Evolutionary conservation across 345 rosid genomes (phyloP), one percentile per base, ranked within the genome.

Genomic region (Pugionium cornutum): DNA sequence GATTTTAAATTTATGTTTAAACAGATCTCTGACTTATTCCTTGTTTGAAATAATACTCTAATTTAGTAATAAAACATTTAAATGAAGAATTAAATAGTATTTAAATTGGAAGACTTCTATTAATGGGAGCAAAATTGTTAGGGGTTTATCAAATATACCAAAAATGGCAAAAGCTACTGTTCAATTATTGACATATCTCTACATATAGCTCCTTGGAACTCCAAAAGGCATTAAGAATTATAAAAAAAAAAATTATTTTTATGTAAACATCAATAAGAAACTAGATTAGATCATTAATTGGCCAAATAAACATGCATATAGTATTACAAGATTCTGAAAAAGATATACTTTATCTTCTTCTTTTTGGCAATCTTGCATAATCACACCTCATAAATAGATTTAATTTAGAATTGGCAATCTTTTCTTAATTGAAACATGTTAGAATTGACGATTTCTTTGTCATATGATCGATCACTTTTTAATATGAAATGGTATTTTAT

Each of bases 11-110:
- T 52, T 59, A 10, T 44, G 54, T 33, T 52, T 52, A 53, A 73
- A 60, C 36, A 60, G 34, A 43, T 58, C 18, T 59, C 32, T 73
- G 67, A 59, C 67, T 59, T 65, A 73, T 73, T 66, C 76, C 59
- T 6, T 73, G 51, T 28, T 43, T 33, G 11, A 56, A 58, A 34
- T 42, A 29, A 57, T 52, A 46, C 4, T 25, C 42, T 50, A 2
- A 27, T 26, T 18, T 18, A 18, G 34, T 32, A 2, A 7, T 61
- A 28, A 44, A 43, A 26, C n/a, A 33, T 36, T 26, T 4, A 11
- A 49, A 7, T 11, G 39, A 56, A 40, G 40, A 57, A 41, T 49
- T 33, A 28, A 63, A 64, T 1, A 33, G 7, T 42, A 27, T 32
- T 71, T 18, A 47, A 56, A 29, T 18, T 43, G 48, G 51, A 72